These are phyloP conservation scores for Ceratobasidium papillatum DNA, from an alignment of 1,284 basidiomycete genomes.

Conservation along the genomic window DNA sequence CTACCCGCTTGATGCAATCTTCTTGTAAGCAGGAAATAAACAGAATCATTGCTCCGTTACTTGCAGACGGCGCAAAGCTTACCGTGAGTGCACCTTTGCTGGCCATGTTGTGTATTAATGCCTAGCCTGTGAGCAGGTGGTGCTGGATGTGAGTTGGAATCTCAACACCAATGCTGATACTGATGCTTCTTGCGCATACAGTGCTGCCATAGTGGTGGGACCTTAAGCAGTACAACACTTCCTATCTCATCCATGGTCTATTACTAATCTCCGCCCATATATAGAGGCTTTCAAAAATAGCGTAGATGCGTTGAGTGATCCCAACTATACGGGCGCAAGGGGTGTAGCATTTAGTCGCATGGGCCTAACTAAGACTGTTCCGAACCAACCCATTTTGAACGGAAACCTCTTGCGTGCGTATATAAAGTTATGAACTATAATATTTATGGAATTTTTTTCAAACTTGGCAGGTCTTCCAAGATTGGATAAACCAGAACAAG, in stretches of 20 bases:
- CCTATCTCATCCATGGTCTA: not conserved
- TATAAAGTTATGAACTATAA: no score
- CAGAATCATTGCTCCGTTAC: not conserved
- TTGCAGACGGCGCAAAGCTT: conserved; percentile 1
- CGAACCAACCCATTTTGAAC: no score
- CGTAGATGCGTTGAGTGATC: not conserved
- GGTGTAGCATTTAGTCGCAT: no score
- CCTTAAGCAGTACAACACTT: not conserved
- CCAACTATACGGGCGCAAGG: no score
- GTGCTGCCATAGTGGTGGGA: conserved; percentile 37
- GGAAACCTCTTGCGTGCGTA: no score
- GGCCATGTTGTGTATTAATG: not conserved
- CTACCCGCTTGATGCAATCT: no score
- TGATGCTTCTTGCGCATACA: not conserved
- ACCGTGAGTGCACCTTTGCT: not conserved
- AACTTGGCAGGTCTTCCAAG: no score
- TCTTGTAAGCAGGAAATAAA: not conserved
- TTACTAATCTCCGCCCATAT: not conserved
- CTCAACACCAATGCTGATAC: not conserved
- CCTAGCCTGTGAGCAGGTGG: not conserved
- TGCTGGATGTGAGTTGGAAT: conserved; percentile 19
- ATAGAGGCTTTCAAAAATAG: not conserved
- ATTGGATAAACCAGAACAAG: no score
- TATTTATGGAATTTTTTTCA: no score
- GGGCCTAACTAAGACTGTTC: no score